Evolutionary conservation across 2,329 filamentous ascomycete species (phyloP), one percentile per base, ranked within the genome.

Genomic region (Sordariomycetes sp.): DNA sequence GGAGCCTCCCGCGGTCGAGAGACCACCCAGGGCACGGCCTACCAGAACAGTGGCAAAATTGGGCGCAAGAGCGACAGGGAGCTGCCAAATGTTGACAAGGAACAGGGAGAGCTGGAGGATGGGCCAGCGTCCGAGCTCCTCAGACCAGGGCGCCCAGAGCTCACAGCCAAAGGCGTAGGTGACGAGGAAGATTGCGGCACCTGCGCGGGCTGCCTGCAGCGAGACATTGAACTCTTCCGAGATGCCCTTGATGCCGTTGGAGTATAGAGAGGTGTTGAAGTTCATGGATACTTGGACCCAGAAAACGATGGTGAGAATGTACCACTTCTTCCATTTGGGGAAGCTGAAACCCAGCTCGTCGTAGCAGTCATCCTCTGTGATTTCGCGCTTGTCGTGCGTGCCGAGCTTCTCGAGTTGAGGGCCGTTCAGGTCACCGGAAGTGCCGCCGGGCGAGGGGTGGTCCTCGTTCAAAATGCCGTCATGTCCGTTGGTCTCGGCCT

Each of bases 121-220:
- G 2, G 79, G 79, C 63, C 78, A 82, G 32, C 86, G 75, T 15
- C 86, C 86, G 32, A 90, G 66, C 48, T 92, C 86, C 53, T 93
- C 86, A 30, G 76, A 83, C 82, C 85, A 92, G 0, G 86, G 86
- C 0, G 86, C 86, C 86, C 86, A 92, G 0, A 90, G 68, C 55
- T 92, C 86, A 53, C 86, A 92, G 23, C 86, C 86, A 51, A 92
- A 88, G 24, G 84, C 85, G 53, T 93, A 92, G 3, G 79, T 57
- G 33, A 92, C 70, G 25, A 93, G 60, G 60, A 90, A 92, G 41
- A 87, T 74, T 60, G 83, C 80, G 39, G 83, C 82, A 51, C 85
- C 85, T 37, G 75, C 72, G 35, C 83, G 74, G 5, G 79, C 83
- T 4, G 72, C 75, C 53, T 86, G 81, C 19, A 63, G 61, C 40